Percentiles rank a stretch among this genome's conserved stretches.
These are phyloP conservation scores for Penicillium hordei DNA, from an alignment of 2,329 filamentous ascomycete species.

Conservation along the genomic window DNA sequence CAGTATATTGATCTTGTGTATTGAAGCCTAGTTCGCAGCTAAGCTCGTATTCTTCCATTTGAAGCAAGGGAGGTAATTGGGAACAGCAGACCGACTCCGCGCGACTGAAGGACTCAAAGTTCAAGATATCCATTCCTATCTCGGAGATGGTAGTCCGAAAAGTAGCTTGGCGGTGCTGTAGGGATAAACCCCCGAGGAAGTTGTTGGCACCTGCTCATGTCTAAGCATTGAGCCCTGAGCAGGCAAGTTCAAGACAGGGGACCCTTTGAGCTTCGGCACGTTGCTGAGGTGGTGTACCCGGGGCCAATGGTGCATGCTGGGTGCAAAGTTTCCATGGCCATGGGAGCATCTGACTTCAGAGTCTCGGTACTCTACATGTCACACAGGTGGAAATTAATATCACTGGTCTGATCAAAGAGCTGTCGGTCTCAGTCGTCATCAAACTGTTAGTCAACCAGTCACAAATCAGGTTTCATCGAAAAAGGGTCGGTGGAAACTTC, in stretches of 20 bases:
- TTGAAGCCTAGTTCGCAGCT: slow-evolving; percentile 4
- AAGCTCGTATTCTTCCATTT: slow-evolving; percentile 1
- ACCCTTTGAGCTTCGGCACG: slow-evolving; percentile 11
- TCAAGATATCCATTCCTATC: slow-evolving; percentile 5
- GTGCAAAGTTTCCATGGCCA: slow-evolving; percentile 4
- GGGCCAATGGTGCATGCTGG: slow-evolving; percentile 9
- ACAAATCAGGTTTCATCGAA: not conserved
- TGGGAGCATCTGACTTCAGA: slow-evolving; percentile 4
- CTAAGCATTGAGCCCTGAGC: not conserved
- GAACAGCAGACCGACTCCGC: not conserved
- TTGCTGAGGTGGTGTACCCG: not conserved
- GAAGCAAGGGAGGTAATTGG: slow-evolving; percentile 2
- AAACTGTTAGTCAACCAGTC: slow-evolving; percentile 17
- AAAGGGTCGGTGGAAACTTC: not conserved
- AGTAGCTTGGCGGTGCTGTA: not conserved
- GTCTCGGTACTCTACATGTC: slow-evolving; percentile 15
- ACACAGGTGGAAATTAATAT: slow-evolving; percentile 6
- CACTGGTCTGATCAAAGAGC: slow-evolving; percentile 4
- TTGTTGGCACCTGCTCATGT: not conserved
- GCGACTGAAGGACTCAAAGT: not conserved
- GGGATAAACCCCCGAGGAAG: slow-evolving; percentile 6
- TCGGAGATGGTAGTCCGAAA: slow-evolving; percentile 16
- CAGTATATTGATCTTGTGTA: slow-evolving; percentile 7
- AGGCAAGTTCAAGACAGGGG: not conserved
- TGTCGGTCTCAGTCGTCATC: slow-evolving; percentile 1